phyloP scores from a whole-genome alignment of 257 asterid genomes.

The Galeopsis tetrahit region DNA sequence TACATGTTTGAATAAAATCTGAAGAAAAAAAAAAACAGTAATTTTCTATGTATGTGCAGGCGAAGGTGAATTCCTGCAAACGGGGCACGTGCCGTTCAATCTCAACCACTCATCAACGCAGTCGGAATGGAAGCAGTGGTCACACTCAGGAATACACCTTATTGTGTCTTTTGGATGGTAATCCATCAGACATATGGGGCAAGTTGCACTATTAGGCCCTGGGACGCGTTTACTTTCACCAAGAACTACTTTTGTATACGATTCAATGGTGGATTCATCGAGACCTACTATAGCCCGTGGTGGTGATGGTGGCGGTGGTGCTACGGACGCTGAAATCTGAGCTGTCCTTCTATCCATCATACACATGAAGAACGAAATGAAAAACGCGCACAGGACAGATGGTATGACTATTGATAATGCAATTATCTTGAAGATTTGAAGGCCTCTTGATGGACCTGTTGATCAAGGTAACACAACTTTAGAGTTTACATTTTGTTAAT shows the following conservation, averaged over 20 bases:
- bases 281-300: constrained; percentile 46
- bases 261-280: constrained; percentile 64
- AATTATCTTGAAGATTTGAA: constrained; percentile 41
- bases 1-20: constrained; percentile 6
- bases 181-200: constrained; percentile 80
- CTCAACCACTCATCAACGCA: constrained; percentile 88
- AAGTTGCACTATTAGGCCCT: constrained; percentile 61
- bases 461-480: background rate
- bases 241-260: constrained; percentile 62
- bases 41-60: constrained; percentile 12
- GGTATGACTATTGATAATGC: constrained; percentile 52
- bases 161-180: constrained; percentile 66
- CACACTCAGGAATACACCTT: constrained; percentile 66
- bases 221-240: constrained; percentile 75
- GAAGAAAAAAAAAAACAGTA: background rate
- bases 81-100: constrained; percentile 66
- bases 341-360: constrained; percentile 35
- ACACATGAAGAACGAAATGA: constrained; percentile 44
- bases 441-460: constrained; percentile 39
- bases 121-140: constrained; percentile 84
- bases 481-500: constrained; percentile 23
- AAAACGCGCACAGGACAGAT: constrained; percentile 40
- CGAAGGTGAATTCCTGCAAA: constrained; percentile 72
- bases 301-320: constrained; percentile 23
- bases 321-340: constrained; percentile 29